These are phyloP conservation scores for Penicillium subrubescens DNA, from an alignment of 495 filamentous ascomycete species.

Conservation along the genomic window DNA sequence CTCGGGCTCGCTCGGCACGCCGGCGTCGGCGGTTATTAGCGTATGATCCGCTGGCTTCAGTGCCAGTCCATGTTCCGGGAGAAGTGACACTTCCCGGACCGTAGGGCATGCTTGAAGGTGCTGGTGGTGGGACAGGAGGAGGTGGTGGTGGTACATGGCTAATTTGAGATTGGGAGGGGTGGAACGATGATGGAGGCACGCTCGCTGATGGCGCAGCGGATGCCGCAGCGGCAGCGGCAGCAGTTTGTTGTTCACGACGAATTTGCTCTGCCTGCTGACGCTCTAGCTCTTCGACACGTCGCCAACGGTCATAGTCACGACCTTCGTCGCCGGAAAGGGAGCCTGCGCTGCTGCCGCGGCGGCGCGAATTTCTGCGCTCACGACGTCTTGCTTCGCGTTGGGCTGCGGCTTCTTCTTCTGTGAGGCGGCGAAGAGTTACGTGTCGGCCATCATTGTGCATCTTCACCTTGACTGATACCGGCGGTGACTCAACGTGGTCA, in stretches of 20 bases:
- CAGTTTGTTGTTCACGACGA: slow-evolving; percentile 44
- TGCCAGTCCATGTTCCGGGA: slow-evolving; percentile 50
- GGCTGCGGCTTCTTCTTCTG: slow-evolving; percentile 76
- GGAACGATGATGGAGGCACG: slow-evolving; percentile 33
- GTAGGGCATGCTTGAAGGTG: slow-evolving; percentile 43
- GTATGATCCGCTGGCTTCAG: slow-evolving; percentile 56
- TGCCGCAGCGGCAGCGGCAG: slow-evolving; percentile 29
- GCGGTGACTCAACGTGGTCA: slow-evolving; percentile 54
- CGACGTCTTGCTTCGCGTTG: slow-evolving; percentile 57
- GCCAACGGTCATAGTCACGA: slow-evolving; percentile 47
- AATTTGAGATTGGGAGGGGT: slow-evolving; percentile 32
- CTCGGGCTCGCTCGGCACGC: slow-evolving; percentile 53
- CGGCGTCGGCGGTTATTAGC: slow-evolving; percentile 55
- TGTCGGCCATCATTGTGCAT: slow-evolving; percentile 79
- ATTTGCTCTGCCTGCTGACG: slow-evolving; percentile 53
- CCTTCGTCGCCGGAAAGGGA: slow-evolving; percentile 49
- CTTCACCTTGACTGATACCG: slow-evolving; percentile 78
- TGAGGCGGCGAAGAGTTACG: slow-evolving; percentile 78
- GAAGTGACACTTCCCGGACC: slow-evolving; percentile 49
- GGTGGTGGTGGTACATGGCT: slow-evolving; percentile 42
- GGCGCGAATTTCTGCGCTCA: slow-evolving; percentile 45
- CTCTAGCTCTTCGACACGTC: slow-evolving; percentile 54
- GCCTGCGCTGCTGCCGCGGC: slow-evolving; percentile 47
- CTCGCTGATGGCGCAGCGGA: slow-evolving; percentile 32
- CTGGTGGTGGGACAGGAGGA: slow-evolving; percentile 34